Base-by-base conservation (phyloP, 2,329 filamentous ascomycete genomes). In the Magnaporthiopsis rhizophila region DNA sequence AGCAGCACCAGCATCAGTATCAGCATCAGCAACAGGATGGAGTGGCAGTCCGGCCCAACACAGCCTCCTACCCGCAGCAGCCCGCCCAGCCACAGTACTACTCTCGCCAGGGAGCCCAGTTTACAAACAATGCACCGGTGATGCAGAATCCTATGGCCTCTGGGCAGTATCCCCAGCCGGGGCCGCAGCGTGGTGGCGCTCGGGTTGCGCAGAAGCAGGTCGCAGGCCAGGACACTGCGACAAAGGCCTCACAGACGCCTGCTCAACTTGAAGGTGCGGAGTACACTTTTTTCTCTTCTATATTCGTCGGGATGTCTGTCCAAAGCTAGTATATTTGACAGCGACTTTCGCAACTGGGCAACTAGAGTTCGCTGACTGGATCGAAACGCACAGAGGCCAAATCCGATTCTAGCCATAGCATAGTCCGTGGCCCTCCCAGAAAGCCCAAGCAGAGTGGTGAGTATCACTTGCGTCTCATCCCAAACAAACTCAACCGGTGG, bases 361-460 rank as follows among this genome's bases (percentile, higher is more conserved):
- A 56, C 24, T 15, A 28, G 26, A 38, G 28, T 45, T 21, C 7
- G 32, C 13, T 36, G 28, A 18, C 13, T 30, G 7, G 26, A 28
- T 32, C 61, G 28, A 12, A 21, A 30, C 18, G 26, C 18, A 18
- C 58, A 34, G 53, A 58, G 13, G 32, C 15, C 7, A 32, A 56
- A 18, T 30, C 32, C n/a, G 64, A 65, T 13, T 18, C 50, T 45
- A 59, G 57, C 61, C 70, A 72, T 6, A 79, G 76, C 18, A 71
- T 81, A 58, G 81, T 84, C 32, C 78, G 83, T 65, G 83, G 83
- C 1, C 82, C 82, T 1, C 82, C 83, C 2, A 75, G 82, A 66
- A 85, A 85, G 66, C 82, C 86, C 65, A 80, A 82, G 66, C 85
- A 88, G 73, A 88, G 82, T 71, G 85, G 86, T 87, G 75, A 75